Evolutionary conservation across 2,329 filamentous ascomycete genomes (phyloP).

Genomic region (Diaporthe destruens): DNA sequence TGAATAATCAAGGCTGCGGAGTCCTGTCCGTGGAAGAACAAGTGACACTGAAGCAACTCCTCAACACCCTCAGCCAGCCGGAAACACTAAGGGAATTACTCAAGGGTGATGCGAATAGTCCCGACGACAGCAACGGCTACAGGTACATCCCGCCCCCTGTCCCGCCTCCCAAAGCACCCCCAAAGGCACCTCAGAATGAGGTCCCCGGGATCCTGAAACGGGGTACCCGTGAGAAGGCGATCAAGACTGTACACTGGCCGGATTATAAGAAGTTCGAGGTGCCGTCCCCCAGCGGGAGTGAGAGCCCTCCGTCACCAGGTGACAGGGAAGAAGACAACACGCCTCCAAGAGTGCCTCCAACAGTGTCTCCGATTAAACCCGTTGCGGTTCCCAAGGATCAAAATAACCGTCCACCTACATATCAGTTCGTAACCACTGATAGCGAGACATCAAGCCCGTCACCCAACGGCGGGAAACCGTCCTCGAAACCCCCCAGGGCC

Average conservation of each 20-base stretch:
- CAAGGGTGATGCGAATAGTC: not conserved
- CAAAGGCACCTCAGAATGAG: not conserved
- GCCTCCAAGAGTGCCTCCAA: not conserved
- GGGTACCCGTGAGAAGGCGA: not conserved
- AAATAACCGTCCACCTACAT: not conserved
- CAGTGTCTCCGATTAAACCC: not conserved
- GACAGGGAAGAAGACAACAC: not conserved
- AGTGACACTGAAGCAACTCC: not conserved
- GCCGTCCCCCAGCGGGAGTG: not conserved
- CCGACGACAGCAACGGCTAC: not conserved
- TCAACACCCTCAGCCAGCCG: not conserved
- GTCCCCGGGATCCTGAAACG: not conserved
- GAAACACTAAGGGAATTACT: not conserved
- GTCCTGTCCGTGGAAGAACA: not conserved
- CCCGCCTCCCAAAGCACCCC: not conserved
- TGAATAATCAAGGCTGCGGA: too few relatives aligned
- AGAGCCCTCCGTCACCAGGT: not conserved
- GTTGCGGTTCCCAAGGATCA: not conserved
- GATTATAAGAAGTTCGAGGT: not conserved
- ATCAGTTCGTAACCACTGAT: not conserved
- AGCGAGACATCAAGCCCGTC: not conserved
- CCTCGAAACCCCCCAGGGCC: too few relatives aligned
- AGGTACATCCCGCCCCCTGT: too few relatives aligned
- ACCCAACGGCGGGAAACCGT: not conserved
- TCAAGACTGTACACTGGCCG: not conserved